phyloP scores from a whole-genome alignment of 352 stramenopile genomes.

The Globisporangium rhizosaccharum region DNA sequence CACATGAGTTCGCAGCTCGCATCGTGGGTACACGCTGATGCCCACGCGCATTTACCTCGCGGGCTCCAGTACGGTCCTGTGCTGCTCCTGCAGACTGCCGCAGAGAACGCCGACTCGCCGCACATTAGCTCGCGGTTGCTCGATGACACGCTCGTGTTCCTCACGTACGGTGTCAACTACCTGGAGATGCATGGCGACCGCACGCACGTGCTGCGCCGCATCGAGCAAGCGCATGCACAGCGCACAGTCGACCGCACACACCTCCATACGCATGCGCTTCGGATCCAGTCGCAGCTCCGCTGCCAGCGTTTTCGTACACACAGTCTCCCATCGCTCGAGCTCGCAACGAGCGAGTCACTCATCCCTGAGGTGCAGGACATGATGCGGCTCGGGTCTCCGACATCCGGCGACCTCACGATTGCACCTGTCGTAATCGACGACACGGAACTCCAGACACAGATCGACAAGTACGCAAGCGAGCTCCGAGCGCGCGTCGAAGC shows the following conservation, averaged over 20 bases:
- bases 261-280: conserved; percentile 19
- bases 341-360: conserved; percentile 33
- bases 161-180: conserved; percentile 37
- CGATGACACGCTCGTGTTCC: conserved; percentile 42
- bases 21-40: conserved; percentile 17
- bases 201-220: conserved; percentile 9
- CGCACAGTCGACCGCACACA: conserved; percentile 10
- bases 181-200: conserved; percentile 20
- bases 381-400: conserved; percentile 10
- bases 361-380: conserved; percentile 31
- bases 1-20: conserved; percentile 17
- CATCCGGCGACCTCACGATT: conserved; percentile 7
- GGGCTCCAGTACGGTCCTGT: conserved; percentile 27
- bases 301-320: conserved; percentile 45
- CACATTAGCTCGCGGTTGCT: conserved; percentile 29
- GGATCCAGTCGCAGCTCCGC: conserved; percentile 28
- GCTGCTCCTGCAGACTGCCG: conserved; percentile 20
- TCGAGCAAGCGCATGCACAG: conserved; percentile 8
- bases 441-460: conserved; percentile 28
- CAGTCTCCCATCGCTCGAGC: conserved; percentile 29
- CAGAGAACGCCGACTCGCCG: conserved; percentile 26
- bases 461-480: conserved; percentile 36
- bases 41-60: conserved; percentile 20
- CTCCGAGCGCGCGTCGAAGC: conserved; percentile 29
- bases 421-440: conserved; percentile 25